Conservation (phyloP, 208 protist genomes). For the Plasmodiophora brassicae region DNA sequence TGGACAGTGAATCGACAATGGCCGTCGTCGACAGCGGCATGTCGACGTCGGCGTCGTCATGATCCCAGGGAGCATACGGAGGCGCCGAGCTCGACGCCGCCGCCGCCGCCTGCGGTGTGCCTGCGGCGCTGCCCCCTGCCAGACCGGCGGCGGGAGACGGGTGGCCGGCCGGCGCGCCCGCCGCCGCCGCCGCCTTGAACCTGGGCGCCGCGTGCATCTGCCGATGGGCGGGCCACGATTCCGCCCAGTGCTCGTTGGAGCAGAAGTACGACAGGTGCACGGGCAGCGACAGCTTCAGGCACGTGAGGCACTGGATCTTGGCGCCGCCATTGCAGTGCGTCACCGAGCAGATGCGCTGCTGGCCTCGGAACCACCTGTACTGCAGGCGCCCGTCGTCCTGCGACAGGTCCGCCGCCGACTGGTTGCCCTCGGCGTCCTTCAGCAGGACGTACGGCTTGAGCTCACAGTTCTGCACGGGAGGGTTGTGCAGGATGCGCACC, state of each 20-base stretch:
- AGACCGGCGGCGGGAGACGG: neutral
- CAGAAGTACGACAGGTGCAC: constrained; percentile 21
- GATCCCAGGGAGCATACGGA: neutral
- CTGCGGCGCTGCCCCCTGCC: neutral
- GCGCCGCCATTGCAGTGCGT: neutral
- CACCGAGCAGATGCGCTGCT: neutral
- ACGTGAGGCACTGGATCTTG: constrained; percentile 17
- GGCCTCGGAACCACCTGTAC: neutral
- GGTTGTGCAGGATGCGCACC: neutral
- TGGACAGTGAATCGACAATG: no score
- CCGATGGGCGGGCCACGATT: constrained; percentile 18
- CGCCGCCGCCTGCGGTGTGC: neutral
- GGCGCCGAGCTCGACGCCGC: neutral
- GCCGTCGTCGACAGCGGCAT: no score
- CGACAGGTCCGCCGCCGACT: neutral
- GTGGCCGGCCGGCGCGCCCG: neutral
- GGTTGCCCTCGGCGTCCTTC: neutral
- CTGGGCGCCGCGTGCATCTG: neutral
- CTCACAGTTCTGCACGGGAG: constrained; percentile 30
- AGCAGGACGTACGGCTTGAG: neutral
- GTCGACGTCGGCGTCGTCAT: neutral
- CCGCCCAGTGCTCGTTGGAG: neutral
- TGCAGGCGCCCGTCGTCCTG: neutral
- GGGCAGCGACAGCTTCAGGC: neutral
- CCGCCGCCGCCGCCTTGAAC: neutral